Percentiles rank a stretch among this genome's conserved stretches.
Evolutionary conservation across 2,329 filamentous ascomycete genomes (phyloP).

Genomic region (Epichloe bromicola): DNA sequence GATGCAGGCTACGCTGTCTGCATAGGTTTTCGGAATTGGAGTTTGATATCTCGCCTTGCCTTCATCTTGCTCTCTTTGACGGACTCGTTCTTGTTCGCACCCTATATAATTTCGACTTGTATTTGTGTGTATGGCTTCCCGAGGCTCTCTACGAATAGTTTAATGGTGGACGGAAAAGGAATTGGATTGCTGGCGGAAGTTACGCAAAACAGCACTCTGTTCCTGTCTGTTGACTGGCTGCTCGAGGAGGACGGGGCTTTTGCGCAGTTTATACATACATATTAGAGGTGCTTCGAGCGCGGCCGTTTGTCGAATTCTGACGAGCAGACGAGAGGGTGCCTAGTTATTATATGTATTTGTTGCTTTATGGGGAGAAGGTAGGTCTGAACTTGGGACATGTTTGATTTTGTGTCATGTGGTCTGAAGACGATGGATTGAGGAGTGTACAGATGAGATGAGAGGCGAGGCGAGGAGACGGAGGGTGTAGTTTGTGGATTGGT

Average conservation of each 20-base stretch:
- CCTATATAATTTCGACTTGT: conserved; percentile 3
- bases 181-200: neutral
- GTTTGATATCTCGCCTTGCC: conserved; percentile 28
- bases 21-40: conserved; percentile 29
- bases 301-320: conserved; percentile 1
- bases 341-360: conserved; percentile 22
- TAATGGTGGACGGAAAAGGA: neutral
- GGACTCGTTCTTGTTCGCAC: neutral
- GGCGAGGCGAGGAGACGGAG: conserved; percentile 10
- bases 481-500: conserved; percentile 10
- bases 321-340: conserved; percentile 4
- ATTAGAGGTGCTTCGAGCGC: neutral
- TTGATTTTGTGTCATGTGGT: conserved; percentile 12
- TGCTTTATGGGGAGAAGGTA: conserved; percentile 15
- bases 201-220: neutral
- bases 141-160: neutral
- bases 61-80: conserved; percentile 13
- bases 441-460: conserved; percentile 9
- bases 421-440: conserved; percentile 19
- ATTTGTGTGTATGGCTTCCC: conserved; percentile 1
- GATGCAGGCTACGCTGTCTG: conserved; percentile 19
- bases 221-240: conserved; percentile 3
- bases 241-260: conserved; percentile 3
- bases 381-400: conserved; percentile 19
- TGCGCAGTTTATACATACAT: neutral